Base-by-base conservation (phyloP, 1,284 basidiomycete species). In the Taiwanofungus camphoratus region DNA sequence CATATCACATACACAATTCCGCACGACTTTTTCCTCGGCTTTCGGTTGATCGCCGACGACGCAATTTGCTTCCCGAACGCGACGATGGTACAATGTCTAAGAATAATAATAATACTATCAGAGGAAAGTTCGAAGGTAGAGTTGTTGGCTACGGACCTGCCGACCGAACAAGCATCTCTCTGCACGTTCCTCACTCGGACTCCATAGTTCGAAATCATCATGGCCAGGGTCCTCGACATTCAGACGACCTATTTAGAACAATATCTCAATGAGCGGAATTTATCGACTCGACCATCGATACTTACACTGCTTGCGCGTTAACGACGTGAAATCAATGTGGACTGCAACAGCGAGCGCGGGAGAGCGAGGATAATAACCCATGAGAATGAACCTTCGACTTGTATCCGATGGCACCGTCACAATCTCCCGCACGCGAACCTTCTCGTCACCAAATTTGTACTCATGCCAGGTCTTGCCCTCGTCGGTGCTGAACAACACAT, bases 161-260 rank as follows among this genome's bases (percentile, higher is more conserved):
- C 87, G 76, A 21, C 93, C 93, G 56, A 96, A 97, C 12, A 97
- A 61, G 66, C 88, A 91, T 44, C 70, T 66, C 61, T 92, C 87
- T 19, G 71, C 65, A 2, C 93, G 78, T 41, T 82, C 79, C 58
- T 93, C 85, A 45, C 87, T 87, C 0, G 93, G 93, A 61, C 87
- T 91, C 93, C 94, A 97, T 3, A 94, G 65, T 62, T 96, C 93
- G 59, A 96, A 97, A 64, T 97, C 93, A 57, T 96, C 92, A 36
- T 82, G 68, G 23, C 74, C 75, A 3, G 91, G 83, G 57, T 95
- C 69, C 1, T 88, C 74, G 3, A 76, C 44, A 52, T 77, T 76
- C 36, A 92, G 66, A 1, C 73, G 65, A 63, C 91, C 91, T 93
- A 50, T 34, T 34, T 38, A 42, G 13, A 36, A 36, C 31, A 29